Evolutionary conservation across 1,139 yeast genomes (phyloP).

Genomic region (Candida smagusa): DNA sequence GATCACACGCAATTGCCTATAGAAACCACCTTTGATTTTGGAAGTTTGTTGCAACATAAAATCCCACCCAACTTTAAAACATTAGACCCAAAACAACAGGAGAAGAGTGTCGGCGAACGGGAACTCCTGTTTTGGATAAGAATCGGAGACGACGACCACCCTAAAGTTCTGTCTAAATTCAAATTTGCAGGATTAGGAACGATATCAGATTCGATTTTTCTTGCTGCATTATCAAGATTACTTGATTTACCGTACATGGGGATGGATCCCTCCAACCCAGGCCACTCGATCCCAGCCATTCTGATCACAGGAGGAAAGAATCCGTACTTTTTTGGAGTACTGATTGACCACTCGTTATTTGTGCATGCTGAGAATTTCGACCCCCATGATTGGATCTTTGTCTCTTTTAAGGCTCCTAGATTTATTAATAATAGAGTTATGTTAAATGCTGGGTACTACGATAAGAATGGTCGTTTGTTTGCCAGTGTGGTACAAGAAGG

Average conservation of each 20-base stretch:
- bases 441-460: conserved; percentile 34
- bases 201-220: conserved; percentile 34
- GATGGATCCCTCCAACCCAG: conserved; percentile 7
- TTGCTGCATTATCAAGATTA: conserved; percentile 27
- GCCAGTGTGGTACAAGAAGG: conserved; percentile 47
- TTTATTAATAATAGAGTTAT: conserved; percentile 39
- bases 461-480: conserved; percentile 30
- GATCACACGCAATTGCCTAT: conserved; percentile 21
- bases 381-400: conserved; percentile 39
- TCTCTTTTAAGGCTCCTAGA: conserved; percentile 33
- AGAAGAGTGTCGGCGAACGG: conserved; percentile 26
- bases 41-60: conserved; percentile 25
- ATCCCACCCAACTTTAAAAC: conserved; percentile 25
- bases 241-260: conserved; percentile 18
- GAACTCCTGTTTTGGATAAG: conserved; percentile 31
- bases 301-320: conserved; percentile 17
- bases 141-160: conserved; percentile 21
- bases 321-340: conserved; percentile 34
- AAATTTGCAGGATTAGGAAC: conserved; percentile 27
- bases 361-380: conserved; percentile 44
- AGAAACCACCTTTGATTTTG: conserved; percentile 15
- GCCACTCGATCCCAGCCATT: conserved; percentile 8
- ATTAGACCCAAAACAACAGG: conserved; percentile 16
- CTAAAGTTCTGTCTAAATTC: conserved; percentile 14
- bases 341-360: conserved; percentile 41